Conservation (phyloP, 768 basidiomycete species). For the Tubosaeta sp. region DNA sequence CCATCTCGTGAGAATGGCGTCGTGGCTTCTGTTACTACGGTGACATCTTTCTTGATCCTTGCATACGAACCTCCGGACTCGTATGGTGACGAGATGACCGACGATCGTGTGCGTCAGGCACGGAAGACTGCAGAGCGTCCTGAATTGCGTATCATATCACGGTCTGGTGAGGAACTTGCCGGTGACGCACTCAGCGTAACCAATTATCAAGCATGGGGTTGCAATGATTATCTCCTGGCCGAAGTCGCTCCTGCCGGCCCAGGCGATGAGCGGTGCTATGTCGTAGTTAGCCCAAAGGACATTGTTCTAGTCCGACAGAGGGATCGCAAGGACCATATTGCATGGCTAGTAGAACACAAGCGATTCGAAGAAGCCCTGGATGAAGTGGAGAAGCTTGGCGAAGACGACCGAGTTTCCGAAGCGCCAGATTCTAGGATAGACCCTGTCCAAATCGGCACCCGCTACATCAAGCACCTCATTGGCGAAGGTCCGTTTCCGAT, state of each 20-base stretch:
- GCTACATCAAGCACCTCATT: constrained; percentile 84
- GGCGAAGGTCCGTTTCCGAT: constrained; percentile 55
- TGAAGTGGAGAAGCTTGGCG: constrained; percentile 64
- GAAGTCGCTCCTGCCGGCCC: constrained; percentile 35
- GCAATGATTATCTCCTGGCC: constrained; percentile 84
- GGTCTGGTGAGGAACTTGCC: constrained; percentile 81
- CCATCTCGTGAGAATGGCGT: constrained; percentile 13
- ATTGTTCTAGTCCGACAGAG: constrained; percentile 83
- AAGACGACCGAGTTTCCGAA: constrained; percentile 28
- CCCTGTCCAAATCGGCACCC: constrained; percentile 71
- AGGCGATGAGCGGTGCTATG: constrained; percentile 52
- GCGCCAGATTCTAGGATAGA: constrained; percentile 41
- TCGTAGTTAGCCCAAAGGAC: constrained; percentile 84
- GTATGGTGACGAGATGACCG: constrained; percentile 59
- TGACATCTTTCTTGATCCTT: constrained; percentile 79
- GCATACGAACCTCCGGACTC: constrained; percentile 82
- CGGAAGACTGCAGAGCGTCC: constrained; percentile 88
- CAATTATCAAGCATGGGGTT: constrained; percentile 79
- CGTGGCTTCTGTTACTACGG: constrained; percentile 27
- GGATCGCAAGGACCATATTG: constrained; percentile 85
- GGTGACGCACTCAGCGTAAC: constrained; percentile 78
- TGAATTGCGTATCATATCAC: constrained; percentile 88
- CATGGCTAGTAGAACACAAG: constrained; percentile 84
- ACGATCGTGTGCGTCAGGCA: constrained; percentile 69
- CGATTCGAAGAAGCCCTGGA: constrained; percentile 88